These are phyloP conservation scores for Emydomyces testavorans DNA, from an alignment of 2,329 filamentous ascomycete genomes.

Conservation along the genomic window DNA sequence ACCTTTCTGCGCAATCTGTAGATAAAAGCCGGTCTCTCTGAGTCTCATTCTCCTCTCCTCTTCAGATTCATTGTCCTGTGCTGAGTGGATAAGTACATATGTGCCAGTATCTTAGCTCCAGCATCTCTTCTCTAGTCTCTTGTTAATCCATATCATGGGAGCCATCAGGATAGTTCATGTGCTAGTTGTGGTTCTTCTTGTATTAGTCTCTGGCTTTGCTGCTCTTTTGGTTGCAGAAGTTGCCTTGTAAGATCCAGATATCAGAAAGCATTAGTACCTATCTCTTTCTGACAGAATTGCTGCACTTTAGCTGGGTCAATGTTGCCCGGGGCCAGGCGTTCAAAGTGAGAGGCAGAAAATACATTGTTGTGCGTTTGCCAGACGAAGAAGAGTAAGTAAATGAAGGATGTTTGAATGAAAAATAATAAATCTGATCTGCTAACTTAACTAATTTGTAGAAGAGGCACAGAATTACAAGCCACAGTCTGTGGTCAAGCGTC, in stretches of 20 bases:
- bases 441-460: slow-evolving; percentile 1
- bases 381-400: neutral
- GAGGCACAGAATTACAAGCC: slow-evolving; percentile 3
- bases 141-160: neutral
- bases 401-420: neutral
- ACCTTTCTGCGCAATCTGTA: too few species aligned
- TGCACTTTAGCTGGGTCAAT: neutral
- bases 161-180: neutral
- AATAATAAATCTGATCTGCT: neutral
- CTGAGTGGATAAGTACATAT: too few species aligned
- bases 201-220: neutral
- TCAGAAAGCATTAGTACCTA: neutral
- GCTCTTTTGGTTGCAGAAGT: neutral
- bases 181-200: neutral
- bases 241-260: neutral
- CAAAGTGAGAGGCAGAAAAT: neutral
- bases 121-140: neutral
- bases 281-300: neutral
- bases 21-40: too few species aligned
- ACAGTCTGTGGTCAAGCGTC: neutral
- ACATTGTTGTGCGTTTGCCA: slow-evolving; percentile 1
- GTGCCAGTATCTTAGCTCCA: neutral
- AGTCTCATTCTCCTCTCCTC: neutral
- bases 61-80: too few species aligned
- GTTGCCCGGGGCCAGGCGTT: neutral